A percentile compares a stretch with the other conserved stretches of the same genome.
Conservation (phyloP, 2,329 filamentous ascomycete genomes). For the Trichoderma hamatum region DNA sequence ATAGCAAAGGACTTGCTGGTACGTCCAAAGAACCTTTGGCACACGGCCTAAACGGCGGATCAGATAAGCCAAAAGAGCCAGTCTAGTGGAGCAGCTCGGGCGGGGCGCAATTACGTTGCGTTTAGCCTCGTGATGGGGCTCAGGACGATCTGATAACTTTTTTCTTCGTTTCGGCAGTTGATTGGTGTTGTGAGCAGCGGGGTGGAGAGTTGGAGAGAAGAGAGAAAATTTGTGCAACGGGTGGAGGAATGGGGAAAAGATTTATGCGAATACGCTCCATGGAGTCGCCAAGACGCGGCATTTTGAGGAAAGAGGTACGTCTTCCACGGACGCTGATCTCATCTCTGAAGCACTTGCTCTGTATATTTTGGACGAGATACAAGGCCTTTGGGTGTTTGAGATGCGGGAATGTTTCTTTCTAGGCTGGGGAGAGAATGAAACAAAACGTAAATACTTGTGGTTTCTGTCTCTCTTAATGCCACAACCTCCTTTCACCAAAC, state of each 20-base stretch:
- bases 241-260: not conserved
- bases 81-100: constrained; percentile 1
- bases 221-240: constrained; percentile 2
- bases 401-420: too few relatives aligned
- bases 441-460: too few relatives aligned
- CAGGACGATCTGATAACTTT: constrained; percentile 25
- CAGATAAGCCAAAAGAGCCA: constrained; percentile 16
- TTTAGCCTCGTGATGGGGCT: not conserved
- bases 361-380: not conserved
- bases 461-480: too few relatives aligned
- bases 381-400: not conserved
- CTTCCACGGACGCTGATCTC: not conserved
- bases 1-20: not conserved
- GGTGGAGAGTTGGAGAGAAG: not conserved
- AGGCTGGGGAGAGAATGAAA: too few relatives aligned
- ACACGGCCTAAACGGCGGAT: constrained; percentile 6
- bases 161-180: not conserved
- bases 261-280: not conserved
- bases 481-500: not conserved
- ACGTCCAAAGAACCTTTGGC: not conserved
- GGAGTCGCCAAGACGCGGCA: not conserved
- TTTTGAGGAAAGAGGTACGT: not conserved
- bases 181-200: constrained; percentile 6
- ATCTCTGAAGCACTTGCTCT: not conserved
- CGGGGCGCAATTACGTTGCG: constrained; percentile 8